phyloP scores from a whole-genome alignment of 352 stramenopile species.

The Peronosclerospora sorghi region DNA sequence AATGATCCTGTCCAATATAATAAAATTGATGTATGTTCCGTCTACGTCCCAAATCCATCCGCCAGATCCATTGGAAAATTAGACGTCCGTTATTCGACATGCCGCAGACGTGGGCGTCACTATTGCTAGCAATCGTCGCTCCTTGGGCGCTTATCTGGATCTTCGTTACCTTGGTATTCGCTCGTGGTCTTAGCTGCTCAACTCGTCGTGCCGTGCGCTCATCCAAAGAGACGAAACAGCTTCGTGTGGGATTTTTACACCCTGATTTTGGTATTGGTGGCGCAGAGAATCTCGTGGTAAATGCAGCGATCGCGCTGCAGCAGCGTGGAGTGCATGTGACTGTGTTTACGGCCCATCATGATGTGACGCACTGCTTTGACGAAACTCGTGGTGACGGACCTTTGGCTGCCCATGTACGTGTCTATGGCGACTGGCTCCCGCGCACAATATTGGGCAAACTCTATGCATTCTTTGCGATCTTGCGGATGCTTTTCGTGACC shows the following conservation, averaged over 20 bases:
- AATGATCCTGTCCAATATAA: constrained; percentile 5
- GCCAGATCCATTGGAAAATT: not conserved
- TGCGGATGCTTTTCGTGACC: constrained; percentile 91
- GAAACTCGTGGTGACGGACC: constrained; percentile 79
- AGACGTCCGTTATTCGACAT: constrained; percentile 2
- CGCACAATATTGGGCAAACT: constrained; percentile 75
- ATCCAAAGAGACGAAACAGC: constrained; percentile 3
- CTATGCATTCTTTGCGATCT: constrained; percentile 88
- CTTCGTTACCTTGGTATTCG: constrained; percentile 17
- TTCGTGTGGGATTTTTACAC: constrained; percentile 92
- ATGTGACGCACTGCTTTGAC: constrained; percentile 91
- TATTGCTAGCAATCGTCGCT: constrained; percentile 7
- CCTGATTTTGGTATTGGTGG: constrained; percentile 97
- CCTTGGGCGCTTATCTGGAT: constrained; percentile 13
- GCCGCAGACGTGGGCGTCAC: constrained; percentile 7
- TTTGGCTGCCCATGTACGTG: constrained; percentile 67
- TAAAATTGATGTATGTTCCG: not conserved
- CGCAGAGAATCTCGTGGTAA: constrained; percentile 91
- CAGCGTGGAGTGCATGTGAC: constrained; percentile 70
- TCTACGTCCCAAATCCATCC: not conserved
- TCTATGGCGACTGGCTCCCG: constrained; percentile 92
- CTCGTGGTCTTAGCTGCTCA: constrained; percentile 17
- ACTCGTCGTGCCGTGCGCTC: constrained; percentile 8
- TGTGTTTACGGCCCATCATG: constrained; percentile 96
- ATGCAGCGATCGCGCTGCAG: constrained; percentile 82